phyloP scores from a whole-genome alignment of 805 yeast species.

The Candida wancherniae region DNA sequence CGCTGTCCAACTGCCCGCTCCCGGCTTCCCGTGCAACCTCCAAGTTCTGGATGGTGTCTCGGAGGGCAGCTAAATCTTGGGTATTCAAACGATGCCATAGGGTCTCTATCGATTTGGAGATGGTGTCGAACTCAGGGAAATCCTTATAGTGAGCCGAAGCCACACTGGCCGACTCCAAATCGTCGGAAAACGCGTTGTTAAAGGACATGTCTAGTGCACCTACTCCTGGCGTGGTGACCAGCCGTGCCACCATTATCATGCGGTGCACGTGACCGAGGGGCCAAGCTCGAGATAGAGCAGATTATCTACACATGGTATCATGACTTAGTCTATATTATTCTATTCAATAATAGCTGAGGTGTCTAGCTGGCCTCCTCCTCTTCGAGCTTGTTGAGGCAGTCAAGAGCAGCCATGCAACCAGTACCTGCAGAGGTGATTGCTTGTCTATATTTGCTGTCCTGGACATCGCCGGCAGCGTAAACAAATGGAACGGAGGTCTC shows the following conservation, averaged over 20 bases:
- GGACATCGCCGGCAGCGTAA: constrained; percentile 99
- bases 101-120: constrained; percentile 29
- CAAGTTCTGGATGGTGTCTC: constrained; percentile 20
- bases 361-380: constrained; percentile 19
- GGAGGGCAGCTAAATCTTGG: constrained; percentile 19
- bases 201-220: constrained; percentile 20
- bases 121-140: constrained; percentile 36
- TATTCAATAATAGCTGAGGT: constrained; percentile 4
- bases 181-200: constrained; percentile 22
- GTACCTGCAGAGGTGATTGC: constrained; percentile 99
- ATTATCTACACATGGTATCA: too few species aligned
- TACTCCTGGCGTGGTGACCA: too few species aligned
- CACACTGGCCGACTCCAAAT: constrained; percentile 22
- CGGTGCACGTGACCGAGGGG: too few species aligned
- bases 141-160: constrained; percentile 27
- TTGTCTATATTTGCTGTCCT: constrained; percentile 95
- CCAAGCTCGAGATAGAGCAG: too few species aligned
- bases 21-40: constrained; percentile 13
- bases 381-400: constrained; percentile 42
- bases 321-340: not conserved
- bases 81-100: constrained; percentile 27
- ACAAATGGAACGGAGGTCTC: constrained; percentile 84
- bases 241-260: too few species aligned
- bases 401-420: constrained; percentile 99
- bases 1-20: not conserved